These are phyloP conservation scores for Capillidium rhysosporum DNA, from an alignment of 371 early-diverging fungal species.

Conservation along the genomic window DNA sequence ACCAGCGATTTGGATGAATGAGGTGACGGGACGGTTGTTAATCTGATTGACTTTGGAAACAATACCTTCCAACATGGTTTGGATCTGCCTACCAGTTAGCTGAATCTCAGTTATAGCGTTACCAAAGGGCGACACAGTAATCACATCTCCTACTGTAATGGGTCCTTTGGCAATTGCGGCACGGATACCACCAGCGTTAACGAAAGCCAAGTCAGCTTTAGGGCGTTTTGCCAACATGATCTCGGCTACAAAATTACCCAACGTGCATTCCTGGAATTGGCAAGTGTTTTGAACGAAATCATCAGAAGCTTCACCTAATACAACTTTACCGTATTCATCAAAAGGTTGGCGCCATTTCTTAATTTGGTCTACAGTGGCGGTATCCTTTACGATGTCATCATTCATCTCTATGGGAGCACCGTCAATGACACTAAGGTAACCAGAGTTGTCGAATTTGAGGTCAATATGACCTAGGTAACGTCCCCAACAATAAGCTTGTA, in stretches of 20 bases:
- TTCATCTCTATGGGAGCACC: conserved; percentile 36
- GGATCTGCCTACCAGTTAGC: conserved; percentile 21
- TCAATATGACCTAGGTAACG: conserved; percentile 48
- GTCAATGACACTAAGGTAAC: conserved; percentile 17
- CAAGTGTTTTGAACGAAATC: conserved; percentile 17
- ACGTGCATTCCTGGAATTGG: conserved; percentile 21
- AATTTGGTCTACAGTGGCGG: conserved; percentile 13
- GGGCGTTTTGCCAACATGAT: conserved; percentile 17
- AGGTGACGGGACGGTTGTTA: conserved; percentile 14
- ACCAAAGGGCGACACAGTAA: conserved; percentile 32
- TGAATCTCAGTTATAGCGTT: conserved; percentile 19
- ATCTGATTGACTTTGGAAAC: conserved; percentile 8
- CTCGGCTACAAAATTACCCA: conserved; percentile 32
- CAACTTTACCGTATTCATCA: conserved; percentile 16
- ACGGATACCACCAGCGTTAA: conserved; percentile 38
- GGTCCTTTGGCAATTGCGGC: conserved; percentile 21
- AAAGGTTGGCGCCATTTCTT: conserved; percentile 24
- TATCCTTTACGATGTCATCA: conserved; percentile 20
- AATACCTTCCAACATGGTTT: conserved; percentile 19
- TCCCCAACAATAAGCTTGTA: conserved; percentile 32
- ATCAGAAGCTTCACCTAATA: conserved; percentile 18
- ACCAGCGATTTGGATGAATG: conserved; percentile 18
- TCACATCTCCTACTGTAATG: conserved; percentile 25
- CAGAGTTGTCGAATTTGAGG: conserved; percentile 27
- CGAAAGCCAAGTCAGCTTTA: conserved; percentile 17